Evolutionary conservation across 1,284 basidiomycete genomes (phyloP), one percentile per base, ranked within the genome.

Genomic region (Coniferiporia weirii): DNA sequence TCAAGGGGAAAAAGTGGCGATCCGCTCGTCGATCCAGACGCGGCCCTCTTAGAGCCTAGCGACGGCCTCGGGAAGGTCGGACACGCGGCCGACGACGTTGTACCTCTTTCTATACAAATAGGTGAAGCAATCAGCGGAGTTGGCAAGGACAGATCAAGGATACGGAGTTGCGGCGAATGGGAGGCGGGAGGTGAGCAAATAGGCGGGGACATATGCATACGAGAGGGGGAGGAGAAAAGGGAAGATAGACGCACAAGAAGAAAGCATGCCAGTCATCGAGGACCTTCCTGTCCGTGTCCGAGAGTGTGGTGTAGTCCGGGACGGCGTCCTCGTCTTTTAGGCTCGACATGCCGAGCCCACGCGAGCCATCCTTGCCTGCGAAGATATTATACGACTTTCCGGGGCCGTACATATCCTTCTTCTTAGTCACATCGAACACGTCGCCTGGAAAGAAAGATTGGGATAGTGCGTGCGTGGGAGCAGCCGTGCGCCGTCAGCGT

Each of bases 191-290:
- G 22, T 7, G 8, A 52, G 32, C 35, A 57, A 27, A 17, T 4
- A 53, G 8, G 46, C 20, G 12, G 46, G 17, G 56, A 43, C 19
- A 44, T 45, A 44, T 47, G 22, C 34, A 45, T 22, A 60, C 51
- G 19, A 38, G 19, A 38, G 36, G 38, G 6, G 34, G 52, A 36
- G 17, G 20, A 15, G 38, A 49, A 9, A 53, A 56, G 50, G 15
- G 9, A 64, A 69, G 27, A n/a, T 55, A 13, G 36, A 79, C 83
- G 71, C 75, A 87, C 76, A 74, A 68, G 71, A 89, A 89, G 75
- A 95, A 96, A 5, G 77, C 68, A 70, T 89, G 80, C 96, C 96
- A 98, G 67, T 97, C 93, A 64, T 97, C 82, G 56, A 98, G 78
- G 1, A 93, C 91, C 73, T 93, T 93, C 71, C 75, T 72, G 69